Percentiles rank a stretch among this genome's conserved stretches.
Evolutionary conservation across 208 protist species (phyloP).

Genomic region (Blechomonas ayalai): DNA sequence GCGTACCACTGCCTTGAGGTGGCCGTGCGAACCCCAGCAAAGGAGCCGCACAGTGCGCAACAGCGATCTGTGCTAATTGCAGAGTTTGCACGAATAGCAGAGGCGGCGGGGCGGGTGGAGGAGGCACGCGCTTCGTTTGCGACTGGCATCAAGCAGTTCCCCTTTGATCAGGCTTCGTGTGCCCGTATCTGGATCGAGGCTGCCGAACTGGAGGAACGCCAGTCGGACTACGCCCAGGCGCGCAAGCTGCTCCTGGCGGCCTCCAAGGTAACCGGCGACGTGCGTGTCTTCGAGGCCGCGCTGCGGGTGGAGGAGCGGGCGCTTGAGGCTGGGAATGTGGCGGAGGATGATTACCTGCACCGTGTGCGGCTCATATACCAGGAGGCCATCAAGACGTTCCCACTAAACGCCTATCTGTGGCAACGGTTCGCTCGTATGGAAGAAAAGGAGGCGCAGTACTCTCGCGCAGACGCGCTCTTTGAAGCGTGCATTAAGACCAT

Average conservation of each 20-base stretch:
- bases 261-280: conserved; percentile 37
- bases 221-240: conserved; percentile 33
- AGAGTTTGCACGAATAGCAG: conserved; percentile 48
- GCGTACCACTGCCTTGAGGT: no score
- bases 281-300: conserved; percentile 19
- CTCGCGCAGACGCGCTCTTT: conserved; percentile 52
- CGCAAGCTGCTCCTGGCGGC: conserved; percentile 57
- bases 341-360: conserved; percentile 7
- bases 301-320: conserved; percentile 42
- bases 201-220: conserved; percentile 58
- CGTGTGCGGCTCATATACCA: conserved; percentile 33
- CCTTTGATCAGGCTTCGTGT: conserved; percentile 51
- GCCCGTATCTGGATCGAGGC: conserved; percentile 77
- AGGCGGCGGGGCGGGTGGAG: conserved; percentile 17
- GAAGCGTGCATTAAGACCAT: conserved; percentile 39
- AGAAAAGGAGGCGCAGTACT: conserved; percentile 45
- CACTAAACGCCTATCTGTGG: conserved; percentile 52
- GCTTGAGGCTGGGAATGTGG: conserved; percentile 5
- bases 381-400: conserved; percentile 53
- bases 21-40: conserved; percentile 1
- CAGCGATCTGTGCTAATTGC: conserved; percentile 63
- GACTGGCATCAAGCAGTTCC: conserved; percentile 59
- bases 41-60: conserved; percentile 35
- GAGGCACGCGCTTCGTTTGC: conserved; percentile 40
- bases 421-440: conserved; percentile 70